phyloP scores from a whole-genome alignment of 352 stramenopile species.

The Globisporangium camurandrum region DNA sequence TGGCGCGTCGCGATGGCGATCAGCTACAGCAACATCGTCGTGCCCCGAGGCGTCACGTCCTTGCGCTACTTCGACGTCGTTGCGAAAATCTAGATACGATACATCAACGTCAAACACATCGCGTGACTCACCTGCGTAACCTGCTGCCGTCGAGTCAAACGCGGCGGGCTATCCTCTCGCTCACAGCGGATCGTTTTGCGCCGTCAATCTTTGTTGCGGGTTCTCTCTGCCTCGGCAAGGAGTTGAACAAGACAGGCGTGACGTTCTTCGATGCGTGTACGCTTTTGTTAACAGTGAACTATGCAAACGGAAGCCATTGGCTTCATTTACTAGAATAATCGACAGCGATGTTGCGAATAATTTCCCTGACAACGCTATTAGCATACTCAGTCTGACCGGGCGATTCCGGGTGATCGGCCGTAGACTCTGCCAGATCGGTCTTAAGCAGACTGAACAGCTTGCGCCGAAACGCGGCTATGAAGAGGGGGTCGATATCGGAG shows the following conservation, averaged over 20 bases:
- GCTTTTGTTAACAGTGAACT: slow-evolving; percentile 1
- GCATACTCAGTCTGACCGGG: background rate
- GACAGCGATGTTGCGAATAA: background rate
- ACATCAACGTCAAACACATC: background rate
- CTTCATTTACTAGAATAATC: background rate
- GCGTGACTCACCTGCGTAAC: background rate
- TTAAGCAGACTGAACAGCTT: background rate
- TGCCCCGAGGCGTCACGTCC: background rate
- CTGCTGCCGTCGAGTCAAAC: background rate
- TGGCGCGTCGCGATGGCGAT: too few relatives aligned
- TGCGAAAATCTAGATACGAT: too few relatives aligned
- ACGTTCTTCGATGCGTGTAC: slow-evolving; percentile 1
- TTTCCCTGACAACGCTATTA: background rate
- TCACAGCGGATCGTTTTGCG: background rate
- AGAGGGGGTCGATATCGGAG: background rate
- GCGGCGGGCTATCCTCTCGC: background rate
- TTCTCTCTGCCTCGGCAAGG: background rate
- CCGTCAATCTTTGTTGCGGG: background rate
- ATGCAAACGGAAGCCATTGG: background rate
- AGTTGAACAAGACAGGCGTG: slow-evolving; percentile 1
- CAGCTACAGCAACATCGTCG: background rate
- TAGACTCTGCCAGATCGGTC: background rate
- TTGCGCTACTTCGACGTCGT: too few relatives aligned
- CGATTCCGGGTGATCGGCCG: background rate
- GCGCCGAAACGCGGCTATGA: too few relatives aligned